These are phyloP conservation scores for Pezicula radicicola DNA, from an alignment of 2,329 filamentous ascomycete genomes.

Conservation along the genomic window DNA sequence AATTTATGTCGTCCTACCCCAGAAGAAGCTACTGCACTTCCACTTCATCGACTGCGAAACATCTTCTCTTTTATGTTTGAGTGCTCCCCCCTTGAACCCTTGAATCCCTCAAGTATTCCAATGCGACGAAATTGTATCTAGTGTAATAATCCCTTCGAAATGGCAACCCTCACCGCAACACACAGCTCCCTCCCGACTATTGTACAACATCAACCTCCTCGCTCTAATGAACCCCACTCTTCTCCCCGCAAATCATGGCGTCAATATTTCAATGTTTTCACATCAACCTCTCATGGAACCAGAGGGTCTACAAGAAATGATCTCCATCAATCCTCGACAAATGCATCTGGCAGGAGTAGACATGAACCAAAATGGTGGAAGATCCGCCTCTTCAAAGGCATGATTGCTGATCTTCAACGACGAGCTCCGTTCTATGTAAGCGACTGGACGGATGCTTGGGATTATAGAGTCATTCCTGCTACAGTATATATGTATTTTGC, in stretches of 20 bases:
- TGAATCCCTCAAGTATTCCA: no score
- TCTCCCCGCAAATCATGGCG: conserved; percentile 13
- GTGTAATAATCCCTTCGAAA: no score
- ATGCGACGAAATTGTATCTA: no score
- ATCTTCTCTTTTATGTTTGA: no score
- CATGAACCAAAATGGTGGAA: conserved; percentile 61
- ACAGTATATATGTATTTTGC: conserved; percentile 96
- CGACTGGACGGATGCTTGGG: conserved; percentile 86
- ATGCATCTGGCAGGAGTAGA: conserved; percentile 13
- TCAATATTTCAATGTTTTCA: conserved; percentile 9
- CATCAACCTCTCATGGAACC: neutral
- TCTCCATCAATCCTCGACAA: conserved; percentile 8
- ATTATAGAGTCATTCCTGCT: conserved; percentile 83
- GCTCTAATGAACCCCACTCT: conserved; percentile 4
- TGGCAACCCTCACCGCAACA: no score
- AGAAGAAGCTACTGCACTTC: no score
- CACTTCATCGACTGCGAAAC: no score
- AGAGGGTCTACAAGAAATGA: conserved; percentile 1
- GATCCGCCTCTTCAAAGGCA: conserved; percentile 72
- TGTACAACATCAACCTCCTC: conserved; percentile 1
- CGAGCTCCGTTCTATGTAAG: conserved; percentile 74
- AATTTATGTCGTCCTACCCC: no score
- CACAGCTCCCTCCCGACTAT: no score
- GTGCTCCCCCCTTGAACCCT: no score
- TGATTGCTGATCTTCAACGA: conserved; percentile 73